phyloP scores from a whole-genome alignment of 2,329 filamentous ascomycete genomes.

The Aspergillus caelatus region DNA sequence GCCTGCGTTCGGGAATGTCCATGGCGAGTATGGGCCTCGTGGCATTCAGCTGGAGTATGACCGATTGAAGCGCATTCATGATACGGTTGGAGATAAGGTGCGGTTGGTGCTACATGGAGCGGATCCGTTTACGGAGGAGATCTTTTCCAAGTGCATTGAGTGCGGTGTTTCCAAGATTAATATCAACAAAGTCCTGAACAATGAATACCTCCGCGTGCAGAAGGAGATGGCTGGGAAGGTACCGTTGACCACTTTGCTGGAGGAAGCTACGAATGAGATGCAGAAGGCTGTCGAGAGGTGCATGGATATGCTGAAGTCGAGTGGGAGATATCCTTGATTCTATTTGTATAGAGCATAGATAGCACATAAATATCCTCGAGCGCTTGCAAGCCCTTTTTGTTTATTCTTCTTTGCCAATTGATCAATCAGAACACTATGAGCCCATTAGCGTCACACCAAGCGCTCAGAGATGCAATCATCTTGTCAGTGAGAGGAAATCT shows the following conservation, averaged over 20 bases:
- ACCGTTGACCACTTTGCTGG: conserved; percentile 57
- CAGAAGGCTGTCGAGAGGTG: conserved; percentile 58
- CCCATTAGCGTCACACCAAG: background rate
- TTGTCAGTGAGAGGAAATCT: too few species aligned
- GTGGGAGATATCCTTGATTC: conserved; percentile 36
- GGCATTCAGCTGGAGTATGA: conserved; percentile 67
- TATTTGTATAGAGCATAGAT: background rate
- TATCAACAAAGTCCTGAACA: conserved; percentile 62
- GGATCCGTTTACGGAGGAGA: conserved; percentile 59
- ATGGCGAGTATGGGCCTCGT: conserved; percentile 70
- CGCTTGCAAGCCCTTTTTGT: background rate
- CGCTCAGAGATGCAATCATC: too few species aligned
- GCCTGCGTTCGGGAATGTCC: conserved; percentile 75
- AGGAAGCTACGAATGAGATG: conserved; percentile 58
- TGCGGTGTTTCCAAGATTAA: conserved; percentile 61
- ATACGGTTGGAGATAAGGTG: conserved; percentile 53
- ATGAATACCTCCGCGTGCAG: conserved; percentile 53
- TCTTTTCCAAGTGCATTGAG: conserved; percentile 58
- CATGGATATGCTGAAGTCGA: conserved; percentile 55
- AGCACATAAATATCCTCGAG: background rate
- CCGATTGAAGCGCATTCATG: conserved; percentile 52
- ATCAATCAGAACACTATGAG: background rate
- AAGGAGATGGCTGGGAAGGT: conserved; percentile 53
- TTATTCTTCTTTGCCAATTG: background rate
- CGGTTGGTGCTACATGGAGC: conserved; percentile 61